Evolutionary conservation across 129 eudicot genomes (phyloP).

Genomic region (Flaveria bidentis): DNA sequence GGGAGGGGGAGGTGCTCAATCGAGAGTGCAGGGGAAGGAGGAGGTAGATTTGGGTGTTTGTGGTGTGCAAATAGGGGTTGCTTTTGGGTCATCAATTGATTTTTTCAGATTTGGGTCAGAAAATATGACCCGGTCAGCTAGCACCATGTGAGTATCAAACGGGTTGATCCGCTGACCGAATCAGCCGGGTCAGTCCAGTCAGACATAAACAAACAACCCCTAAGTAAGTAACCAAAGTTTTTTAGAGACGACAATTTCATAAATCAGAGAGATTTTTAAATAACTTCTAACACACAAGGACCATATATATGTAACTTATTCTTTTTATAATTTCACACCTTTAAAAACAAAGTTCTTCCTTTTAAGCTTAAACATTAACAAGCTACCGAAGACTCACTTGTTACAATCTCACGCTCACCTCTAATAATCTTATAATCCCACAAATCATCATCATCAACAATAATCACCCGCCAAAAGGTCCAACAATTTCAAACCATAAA

Average conservation of each 20-base stretch:
- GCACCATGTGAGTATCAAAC: no score
- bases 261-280: not conserved
- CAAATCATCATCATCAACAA: not conserved
- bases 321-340: not conserved
- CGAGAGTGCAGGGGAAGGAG: no score
- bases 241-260: not conserved
- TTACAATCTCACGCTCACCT: not conserved
- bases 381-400: not conserved
- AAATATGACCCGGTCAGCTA: no score
- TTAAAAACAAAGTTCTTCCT: not conserved
- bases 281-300: not conserved
- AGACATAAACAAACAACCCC: no score
- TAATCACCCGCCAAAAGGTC: conserved; percentile 12
- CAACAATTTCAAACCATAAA: conserved; percentile 26
- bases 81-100: no score
- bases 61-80: no score
- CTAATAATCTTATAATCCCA: not conserved
- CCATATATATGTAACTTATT: not conserved
- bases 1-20: no score
- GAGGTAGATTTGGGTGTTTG: no score
- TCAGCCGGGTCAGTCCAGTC: no score
- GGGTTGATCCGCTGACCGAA: no score
- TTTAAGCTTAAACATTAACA: not conserved
- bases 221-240: no score
- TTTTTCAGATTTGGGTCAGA: no score